Base-by-base conservation (phyloP, 1,284 basidiomycete genomes). In the Wallemia mellicola region DNA sequence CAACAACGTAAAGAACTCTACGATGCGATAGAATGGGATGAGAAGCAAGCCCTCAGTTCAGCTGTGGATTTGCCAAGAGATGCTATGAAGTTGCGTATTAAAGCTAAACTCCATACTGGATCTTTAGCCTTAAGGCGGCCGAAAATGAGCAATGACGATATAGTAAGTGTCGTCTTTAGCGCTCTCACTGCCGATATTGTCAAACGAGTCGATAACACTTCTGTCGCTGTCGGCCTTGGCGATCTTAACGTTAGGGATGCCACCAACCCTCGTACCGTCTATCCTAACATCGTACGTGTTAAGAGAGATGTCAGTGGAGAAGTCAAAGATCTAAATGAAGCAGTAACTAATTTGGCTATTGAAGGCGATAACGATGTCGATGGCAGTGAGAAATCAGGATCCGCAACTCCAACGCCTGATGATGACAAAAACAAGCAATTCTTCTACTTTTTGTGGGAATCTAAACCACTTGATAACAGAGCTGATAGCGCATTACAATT, bases 1-100 rank as follows among this genome's bases (percentile, higher is more conserved):
- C 83, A 92, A 67, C 88, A 96, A 70, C 80, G 86, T 59, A 83
- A 83, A 67, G 80, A 98, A 71, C 76, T 98, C 26, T 95, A 95
- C 71, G 83, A 88, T 65, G 80, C 86, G 19, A 81, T 98, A 61
- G 91, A 98, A 68, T 96, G 87, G 69, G 86, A 96, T 68, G 86
- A 88, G 70, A 84, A 85, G 67, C 71, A 79, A 15, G 80, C 82
- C 0, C 74, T 86, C 2, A 75, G 77, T 2, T 76, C 83, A 60
- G 63, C 68, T 2, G 65, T 68, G n/a, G 76, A 84, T 65, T 73
- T 79, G 1, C 82, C 88, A 1, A 76, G 77, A 59, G 87, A 96
- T 65, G 82, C 86, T 11, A 76, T 96, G 65, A 83, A 86, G 67
- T 71, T 83, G 58, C 79, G 82, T 27, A 75, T 92, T 54, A 75